Evolutionary conservation across 495 filamentous ascomycete genomes (phyloP).

Genomic region (Rhizodiscina lignyota): DNA sequence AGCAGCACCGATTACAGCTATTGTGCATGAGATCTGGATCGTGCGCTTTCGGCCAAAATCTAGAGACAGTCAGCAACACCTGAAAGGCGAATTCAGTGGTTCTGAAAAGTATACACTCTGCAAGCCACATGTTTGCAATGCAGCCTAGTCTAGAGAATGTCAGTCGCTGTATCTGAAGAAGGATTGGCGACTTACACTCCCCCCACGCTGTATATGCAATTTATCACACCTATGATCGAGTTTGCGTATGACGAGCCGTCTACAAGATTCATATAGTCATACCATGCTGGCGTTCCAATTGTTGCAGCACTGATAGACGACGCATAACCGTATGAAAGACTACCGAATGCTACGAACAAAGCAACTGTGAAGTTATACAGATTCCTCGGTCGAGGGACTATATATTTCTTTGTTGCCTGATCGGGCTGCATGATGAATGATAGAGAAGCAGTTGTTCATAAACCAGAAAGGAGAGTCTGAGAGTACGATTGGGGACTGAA

Average conservation of each 20-base stretch:
- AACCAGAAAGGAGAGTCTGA: too few species aligned
- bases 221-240: constrained; percentile 6
- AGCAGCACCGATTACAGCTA: constrained; percentile 1
- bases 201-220: constrained; percentile 5
- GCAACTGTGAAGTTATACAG: constrained; percentile 9
- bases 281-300: constrained; percentile 9
- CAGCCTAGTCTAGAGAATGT: too few species aligned
- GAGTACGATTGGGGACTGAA: too few species aligned
- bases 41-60: constrained; percentile 3
- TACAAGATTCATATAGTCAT: constrained; percentile 5
- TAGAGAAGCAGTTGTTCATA: too few species aligned
- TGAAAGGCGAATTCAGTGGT: too few species aligned
- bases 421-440: too few species aligned
- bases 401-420: not conserved
- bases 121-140: constrained; percentile 7
- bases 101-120: too few species aligned
- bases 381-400: constrained; percentile 8
- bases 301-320: constrained; percentile 10
- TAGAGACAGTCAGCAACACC: not conserved
- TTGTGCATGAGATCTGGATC: constrained; percentile 4
- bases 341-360: constrained; percentile 9
- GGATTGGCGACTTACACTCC: too few species aligned
- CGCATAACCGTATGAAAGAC: constrained; percentile 10
- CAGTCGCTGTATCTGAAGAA: too few species aligned
- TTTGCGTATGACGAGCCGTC: constrained; percentile 2